Conservation (phyloP, 352 stramenopile species). For the Pythium aristosporum region DNA sequence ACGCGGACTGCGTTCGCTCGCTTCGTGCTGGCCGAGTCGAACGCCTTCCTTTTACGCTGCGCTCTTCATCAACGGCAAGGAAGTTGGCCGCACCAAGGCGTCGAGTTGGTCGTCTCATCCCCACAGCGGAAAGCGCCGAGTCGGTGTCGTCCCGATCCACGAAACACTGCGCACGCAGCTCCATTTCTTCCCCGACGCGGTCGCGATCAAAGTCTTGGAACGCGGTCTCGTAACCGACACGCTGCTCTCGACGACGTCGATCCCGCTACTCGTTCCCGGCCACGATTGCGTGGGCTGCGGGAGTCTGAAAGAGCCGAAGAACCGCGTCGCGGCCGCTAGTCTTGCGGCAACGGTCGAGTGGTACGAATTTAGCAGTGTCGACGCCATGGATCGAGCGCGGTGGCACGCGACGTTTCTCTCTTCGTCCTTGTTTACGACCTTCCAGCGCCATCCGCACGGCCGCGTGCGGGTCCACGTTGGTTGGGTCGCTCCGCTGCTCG, state of each 20-base stretch:
- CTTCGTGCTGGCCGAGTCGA: conserved; percentile 1
- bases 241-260: conserved; percentile 45
- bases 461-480: conserved; percentile 41
- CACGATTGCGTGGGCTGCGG: conserved; percentile 18
- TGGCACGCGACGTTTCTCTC: conserved; percentile 71
- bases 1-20: background rate
- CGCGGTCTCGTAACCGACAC: conserved; percentile 34
- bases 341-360: conserved; percentile 55
- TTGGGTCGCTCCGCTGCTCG: conserved; percentile 34
- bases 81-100: conserved; percentile 25
- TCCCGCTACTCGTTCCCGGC: conserved; percentile 55
- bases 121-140: background rate
- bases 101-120: conserved; percentile 14
- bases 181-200: conserved; percentile 46
- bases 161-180: conserved; percentile 50
- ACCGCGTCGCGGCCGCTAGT: conserved; percentile 38
- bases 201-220: conserved; percentile 54
- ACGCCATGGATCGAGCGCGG: conserved; percentile 32
- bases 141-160: conserved; percentile 43
- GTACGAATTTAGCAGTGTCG: conserved; percentile 73
- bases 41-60: conserved; percentile 19
- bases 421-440: conserved; percentile 39
- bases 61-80: conserved; percentile 33
- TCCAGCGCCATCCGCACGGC: conserved; percentile 44
- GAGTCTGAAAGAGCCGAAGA: background rate